These are phyloP conservation scores for Cryptococcus wingfieldii DNA, from an alignment of 1,284 basidiomycete genomes.

Conservation along the genomic window DNA sequence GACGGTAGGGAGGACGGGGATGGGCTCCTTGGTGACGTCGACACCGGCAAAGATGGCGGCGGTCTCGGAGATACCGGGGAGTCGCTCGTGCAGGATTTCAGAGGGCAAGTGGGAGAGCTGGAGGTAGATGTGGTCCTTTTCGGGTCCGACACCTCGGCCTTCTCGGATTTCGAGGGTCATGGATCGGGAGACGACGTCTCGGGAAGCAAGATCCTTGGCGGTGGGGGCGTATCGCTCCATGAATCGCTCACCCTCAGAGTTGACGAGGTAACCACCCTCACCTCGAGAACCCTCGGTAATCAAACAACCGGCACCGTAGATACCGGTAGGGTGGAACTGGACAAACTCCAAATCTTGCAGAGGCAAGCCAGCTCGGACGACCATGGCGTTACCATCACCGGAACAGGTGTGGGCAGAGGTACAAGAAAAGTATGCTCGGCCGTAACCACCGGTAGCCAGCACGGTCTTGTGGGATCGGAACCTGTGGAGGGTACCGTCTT, in stretches of 20 bases:
- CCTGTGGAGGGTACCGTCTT: slow-evolving; percentile 97
- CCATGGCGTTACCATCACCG: slow-evolving; percentile 99
- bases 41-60: slow-evolving; percentile 99
- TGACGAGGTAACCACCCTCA: slow-evolving; percentile 97
- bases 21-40: slow-evolving; percentile 99
- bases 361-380: slow-evolving; percentile 90
- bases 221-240: slow-evolving; percentile 99
- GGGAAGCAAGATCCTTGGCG: slow-evolving; percentile 98
- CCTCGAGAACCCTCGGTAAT: slow-evolving; percentile 99
- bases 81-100: slow-evolving; percentile 91
- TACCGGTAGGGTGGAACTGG: slow-evolving; percentile 99
- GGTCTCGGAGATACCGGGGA: slow-evolving; percentile 99
- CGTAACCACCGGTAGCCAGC: slow-evolving; percentile 96
- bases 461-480: slow-evolving; percentile 99
- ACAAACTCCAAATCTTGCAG: slow-evolving; percentile 98
- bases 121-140: slow-evolving; percentile 96
- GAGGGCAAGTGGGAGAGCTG: slow-evolving; percentile 97
- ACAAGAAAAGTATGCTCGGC: slow-evolving; percentile 97
- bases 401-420: slow-evolving; percentile 99
- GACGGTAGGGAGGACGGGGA: slow-evolving; percentile 92
- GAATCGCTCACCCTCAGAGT: slow-evolving; percentile 98
- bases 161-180: slow-evolving; percentile 99
- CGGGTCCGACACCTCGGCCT: slow-evolving; percentile 96
- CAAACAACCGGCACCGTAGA: slow-evolving; percentile 98
- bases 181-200: slow-evolving; percentile 97